Evolutionary conservation across 176 grass and related monocot species (phyloP).

Genomic region (Elaeis guineensis): DNA sequence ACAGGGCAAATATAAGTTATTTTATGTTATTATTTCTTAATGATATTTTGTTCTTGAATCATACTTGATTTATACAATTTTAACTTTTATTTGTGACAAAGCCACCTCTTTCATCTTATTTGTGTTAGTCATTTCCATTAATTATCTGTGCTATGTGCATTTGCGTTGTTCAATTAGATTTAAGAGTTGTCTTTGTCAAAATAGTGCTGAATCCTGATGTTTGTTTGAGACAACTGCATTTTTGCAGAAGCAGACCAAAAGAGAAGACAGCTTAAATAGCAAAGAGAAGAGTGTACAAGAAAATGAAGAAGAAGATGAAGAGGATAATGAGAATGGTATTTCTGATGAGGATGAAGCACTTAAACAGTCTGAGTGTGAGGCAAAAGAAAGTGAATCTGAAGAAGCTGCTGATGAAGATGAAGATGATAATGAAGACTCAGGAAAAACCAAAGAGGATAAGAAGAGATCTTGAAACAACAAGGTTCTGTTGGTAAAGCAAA

Average conservation of each 20-base stretch:
- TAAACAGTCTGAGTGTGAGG: slow-evolving; percentile 32
- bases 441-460: slow-evolving; percentile 23
- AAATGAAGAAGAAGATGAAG: slow-evolving; percentile 47
- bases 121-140: no score
- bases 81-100: no score
- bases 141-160: no score
- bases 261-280: slow-evolving; percentile 16
- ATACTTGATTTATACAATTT: no score
- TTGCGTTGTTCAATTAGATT: no score
- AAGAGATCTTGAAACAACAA: slow-evolving; percentile 50
- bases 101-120: no score
- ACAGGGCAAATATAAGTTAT: no score
- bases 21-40: no score
- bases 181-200: no score
- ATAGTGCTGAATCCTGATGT: no score
- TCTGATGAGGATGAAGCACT: slow-evolving; percentile 29
- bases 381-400: slow-evolving; percentile 34
- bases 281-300: slow-evolving; percentile 24
- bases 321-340: slow-evolving; percentile 15
- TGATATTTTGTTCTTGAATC: no score
- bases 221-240: not conserved
- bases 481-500: slow-evolving; percentile 40
- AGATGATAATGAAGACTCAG: slow-evolving; percentile 42
- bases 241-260: slow-evolving; percentile 32
- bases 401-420: slow-evolving; percentile 33